These are phyloP conservation scores for Acanthamoeba lugdunensis DNA, from an alignment of 208 protist genomes.

Conservation along the genomic window DNA sequence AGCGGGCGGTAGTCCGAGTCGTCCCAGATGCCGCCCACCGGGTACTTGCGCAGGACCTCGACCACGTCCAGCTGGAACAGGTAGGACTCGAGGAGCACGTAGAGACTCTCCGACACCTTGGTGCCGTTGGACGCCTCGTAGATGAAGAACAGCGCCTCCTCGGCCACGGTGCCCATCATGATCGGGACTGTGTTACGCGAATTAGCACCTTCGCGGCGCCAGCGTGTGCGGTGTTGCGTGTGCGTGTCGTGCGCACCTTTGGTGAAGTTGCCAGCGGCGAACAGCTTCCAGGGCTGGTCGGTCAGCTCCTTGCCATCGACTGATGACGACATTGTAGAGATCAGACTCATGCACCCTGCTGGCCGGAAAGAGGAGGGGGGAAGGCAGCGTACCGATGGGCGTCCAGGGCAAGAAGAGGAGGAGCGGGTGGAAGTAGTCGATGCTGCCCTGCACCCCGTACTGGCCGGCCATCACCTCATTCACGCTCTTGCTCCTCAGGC, in stretches of 20 bases:
- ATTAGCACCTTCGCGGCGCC: background rate
- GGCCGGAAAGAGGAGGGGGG: no score
- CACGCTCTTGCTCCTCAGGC: background rate
- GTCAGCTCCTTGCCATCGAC: constrained; percentile 17
- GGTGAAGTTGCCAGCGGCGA: background rate
- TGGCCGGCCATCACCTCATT: constrained; percentile 4
- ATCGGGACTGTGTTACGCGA: background rate
- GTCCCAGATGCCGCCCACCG: background rate
- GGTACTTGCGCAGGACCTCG: constrained; percentile 45
- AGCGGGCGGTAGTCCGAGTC: constrained; percentile 68
- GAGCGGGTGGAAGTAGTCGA: constrained; percentile 40
- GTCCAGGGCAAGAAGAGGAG: constrained; percentile 34
- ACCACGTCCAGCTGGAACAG: constrained; percentile 18
- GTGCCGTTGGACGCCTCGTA: constrained; percentile 22
- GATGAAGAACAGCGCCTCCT: constrained; percentile 43
- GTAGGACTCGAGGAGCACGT: constrained; percentile 21
- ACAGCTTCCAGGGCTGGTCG: constrained; percentile 31
- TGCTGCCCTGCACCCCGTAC: constrained; percentile 19
- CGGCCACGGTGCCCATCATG: constrained; percentile 41
- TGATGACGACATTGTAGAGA: background rate
- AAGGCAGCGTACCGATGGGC: background rate
- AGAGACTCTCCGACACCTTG: constrained; percentile 35
- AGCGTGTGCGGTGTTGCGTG: background rate
- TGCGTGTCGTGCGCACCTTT: background rate
- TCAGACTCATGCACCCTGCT: background rate